Evolutionary conservation across 2,329 filamentous ascomycete species (phyloP), one percentile per base, ranked within the genome.

Genomic region (Calonectria crousiana): DNA sequence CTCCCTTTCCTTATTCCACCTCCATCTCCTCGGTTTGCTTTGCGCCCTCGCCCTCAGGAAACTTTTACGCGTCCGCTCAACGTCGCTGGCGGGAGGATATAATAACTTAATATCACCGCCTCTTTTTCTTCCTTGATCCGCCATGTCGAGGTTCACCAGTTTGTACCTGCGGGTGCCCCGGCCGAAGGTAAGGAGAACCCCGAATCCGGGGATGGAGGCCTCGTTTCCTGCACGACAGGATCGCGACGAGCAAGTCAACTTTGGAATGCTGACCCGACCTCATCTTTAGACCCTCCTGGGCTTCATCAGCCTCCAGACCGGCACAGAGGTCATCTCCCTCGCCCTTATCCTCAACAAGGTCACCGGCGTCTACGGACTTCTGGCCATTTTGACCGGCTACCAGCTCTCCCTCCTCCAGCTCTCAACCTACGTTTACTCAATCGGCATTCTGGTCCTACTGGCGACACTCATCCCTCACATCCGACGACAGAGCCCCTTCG

Each of bases 291-390:
- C 92, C 60, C 96, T 98, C 84, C 91, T 98, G 78, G 95, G 95
- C 83, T 88, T 95, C 81, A 93, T 98, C 88, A 95, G 94, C 82
- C 92, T 98, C 69, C 94, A 95, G 80, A 96, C 95, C 41, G 96
- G 95, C 78, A 93, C 95, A 60, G 95, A 97, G 79, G 90, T 98
- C 81, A 95, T 98, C 81, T 93, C 94, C 6, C 89, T 97, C 75
- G 92, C 94, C 14, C 91, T 98, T 77, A 89, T 97, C 70, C 93
- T 98, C 87, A 98, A 98, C 89, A 98, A 98, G 85, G 91, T 96
- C 78, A 96, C 95, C 65, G 96, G 95, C 72, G 89, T 98, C 78
- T 98, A 98, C 85, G 96, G 96, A 77, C 89, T 98, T 53, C 93
- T 98, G 78, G 95, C 96, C 73, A 91, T 98, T 78, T 88, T 98